Conservation (phyloP, 2,329 filamentous ascomycete genomes). For the Diplocarpon rosae region DNA sequence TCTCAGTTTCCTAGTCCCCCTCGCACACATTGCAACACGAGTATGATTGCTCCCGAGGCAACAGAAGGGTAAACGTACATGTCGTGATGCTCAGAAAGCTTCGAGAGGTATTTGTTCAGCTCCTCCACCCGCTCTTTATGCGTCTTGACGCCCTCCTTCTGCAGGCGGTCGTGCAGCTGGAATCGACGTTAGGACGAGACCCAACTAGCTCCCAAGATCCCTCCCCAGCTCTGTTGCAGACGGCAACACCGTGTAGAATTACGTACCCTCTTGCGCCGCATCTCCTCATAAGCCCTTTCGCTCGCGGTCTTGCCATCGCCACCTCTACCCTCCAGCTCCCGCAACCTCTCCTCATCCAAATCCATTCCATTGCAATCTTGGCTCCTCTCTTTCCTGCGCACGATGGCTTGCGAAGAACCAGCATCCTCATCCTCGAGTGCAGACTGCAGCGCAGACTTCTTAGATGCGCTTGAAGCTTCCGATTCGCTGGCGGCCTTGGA, state of each 20-base stretch:
- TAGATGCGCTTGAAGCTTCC: slow-evolving; percentile 23
- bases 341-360: slow-evolving; percentile 19
- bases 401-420: slow-evolving; percentile 5
- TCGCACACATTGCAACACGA: not conserved
- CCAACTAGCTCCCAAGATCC: too few species aligned
- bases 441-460: slow-evolving; percentile 37
- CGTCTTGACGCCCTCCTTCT: slow-evolving; percentile 76
- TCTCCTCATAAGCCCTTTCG: slow-evolving; percentile 71
- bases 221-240: too few species aligned
- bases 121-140: slow-evolving; percentile 96
- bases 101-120: slow-evolving; percentile 85
- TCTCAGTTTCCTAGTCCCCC: not conserved
- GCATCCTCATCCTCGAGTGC: slow-evolving; percentile 21
- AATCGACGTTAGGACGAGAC: not conserved
- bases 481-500: slow-evolving; percentile 26
- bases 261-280: slow-evolving; percentile 66
- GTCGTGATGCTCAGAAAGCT: slow-evolving; percentile 92
- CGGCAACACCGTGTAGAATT: too few species aligned
- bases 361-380: slow-evolving; percentile 13
- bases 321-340: slow-evolving; percentile 26
- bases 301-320: slow-evolving; percentile 64
- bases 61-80: slow-evolving; percentile 43
- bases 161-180: slow-evolving; percentile 70
- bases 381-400: not conserved
- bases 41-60: not conserved